Evolutionary conservation across 495 filamentous ascomycete genomes (phyloP).

Genomic region (Geopyxis carbonaria): DNA sequence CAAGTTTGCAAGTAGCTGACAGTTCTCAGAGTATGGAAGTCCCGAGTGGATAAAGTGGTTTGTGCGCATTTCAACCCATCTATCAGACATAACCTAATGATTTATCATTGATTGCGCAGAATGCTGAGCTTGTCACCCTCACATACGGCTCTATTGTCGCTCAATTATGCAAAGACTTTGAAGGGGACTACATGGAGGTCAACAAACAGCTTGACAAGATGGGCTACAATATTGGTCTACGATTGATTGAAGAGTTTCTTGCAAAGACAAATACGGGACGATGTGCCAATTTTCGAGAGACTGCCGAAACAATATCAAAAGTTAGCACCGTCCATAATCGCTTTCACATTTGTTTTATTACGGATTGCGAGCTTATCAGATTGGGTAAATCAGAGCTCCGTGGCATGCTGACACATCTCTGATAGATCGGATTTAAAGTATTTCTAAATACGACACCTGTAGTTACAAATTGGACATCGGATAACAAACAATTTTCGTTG

Average conservation of each 20-base stretch:
- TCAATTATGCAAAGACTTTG: slow-evolving; percentile 89
- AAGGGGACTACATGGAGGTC: slow-evolving; percentile 79
- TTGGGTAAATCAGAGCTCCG: no score
- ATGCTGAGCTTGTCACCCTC: slow-evolving; percentile 88
- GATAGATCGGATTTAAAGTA: slow-evolving; percentile 90
- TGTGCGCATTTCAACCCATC: slow-evolving; percentile 5
- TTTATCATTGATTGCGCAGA: slow-evolving; percentile 28
- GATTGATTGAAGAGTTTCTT: slow-evolving; percentile 92
- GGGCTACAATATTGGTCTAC: slow-evolving; percentile 95
- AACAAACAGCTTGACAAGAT: slow-evolving; percentile 97
- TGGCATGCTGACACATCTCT: slow-evolving; percentile 1
- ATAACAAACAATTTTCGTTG: slow-evolving; percentile 89
- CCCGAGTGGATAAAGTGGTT: slow-evolving; percentile 46
- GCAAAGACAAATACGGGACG: slow-evolving; percentile 80
- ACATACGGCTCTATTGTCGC: slow-evolving; percentile 97
- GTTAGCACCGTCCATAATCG: slow-evolving; percentile 31
- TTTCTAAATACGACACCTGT: slow-evolving; percentile 96
- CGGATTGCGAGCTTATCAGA: not conserved
- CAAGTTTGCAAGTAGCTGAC: slow-evolving; percentile 16
- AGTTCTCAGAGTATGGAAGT: slow-evolving; percentile 73
- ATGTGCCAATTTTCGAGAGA: slow-evolving; percentile 85
- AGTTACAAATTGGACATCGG: slow-evolving; percentile 85
- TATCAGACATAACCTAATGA: not conserved
- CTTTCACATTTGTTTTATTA: not conserved
- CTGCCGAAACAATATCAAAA: slow-evolving; percentile 91